phyloP scores from a whole-genome alignment of 345 rosid species.

The Pugionium dolabratum region DNA sequence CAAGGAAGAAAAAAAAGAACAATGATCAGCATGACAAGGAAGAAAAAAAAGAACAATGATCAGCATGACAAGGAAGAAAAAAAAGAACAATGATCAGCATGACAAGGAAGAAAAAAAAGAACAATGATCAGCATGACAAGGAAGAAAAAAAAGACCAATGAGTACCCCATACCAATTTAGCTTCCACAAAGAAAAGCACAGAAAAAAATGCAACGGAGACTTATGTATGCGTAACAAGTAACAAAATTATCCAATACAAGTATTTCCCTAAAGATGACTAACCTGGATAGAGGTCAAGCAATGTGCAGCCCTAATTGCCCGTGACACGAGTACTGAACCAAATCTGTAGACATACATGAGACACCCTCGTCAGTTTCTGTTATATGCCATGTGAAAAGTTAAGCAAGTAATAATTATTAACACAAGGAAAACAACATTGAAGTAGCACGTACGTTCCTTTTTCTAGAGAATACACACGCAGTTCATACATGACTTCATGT shows the following conservation, averaged over 20 bases:
- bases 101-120: no score
- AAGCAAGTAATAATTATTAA: not conserved
- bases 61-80: no score
- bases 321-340: slow-evolving; percentile 65
- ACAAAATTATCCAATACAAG: not conserved
- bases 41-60: no score
- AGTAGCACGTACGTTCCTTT: slow-evolving; percentile 74
- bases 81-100: no score
- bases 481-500: slow-evolving; percentile 93
- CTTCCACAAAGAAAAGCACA: no score
- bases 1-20: no score
- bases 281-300: slow-evolving; percentile 79
- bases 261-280: not conserved
- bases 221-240: no score
- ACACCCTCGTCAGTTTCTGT: slow-evolving; percentile 17
- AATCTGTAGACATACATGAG: slow-evolving; percentile 47
- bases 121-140: no score
- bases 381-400: not conserved
- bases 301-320: slow-evolving; percentile 74
- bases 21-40: no score
- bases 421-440: slow-evolving; percentile 1
- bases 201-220: no score
- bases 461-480: slow-evolving; percentile 92
- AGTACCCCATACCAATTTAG: no score
- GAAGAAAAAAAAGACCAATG: no score